A percentile compares a stretch with the other conserved stretches of the same genome.
These are phyloP conservation scores for Mycena polygramma DNA, from an alignment of 768 basidiomycete species.

Conservation along the genomic window DNA sequence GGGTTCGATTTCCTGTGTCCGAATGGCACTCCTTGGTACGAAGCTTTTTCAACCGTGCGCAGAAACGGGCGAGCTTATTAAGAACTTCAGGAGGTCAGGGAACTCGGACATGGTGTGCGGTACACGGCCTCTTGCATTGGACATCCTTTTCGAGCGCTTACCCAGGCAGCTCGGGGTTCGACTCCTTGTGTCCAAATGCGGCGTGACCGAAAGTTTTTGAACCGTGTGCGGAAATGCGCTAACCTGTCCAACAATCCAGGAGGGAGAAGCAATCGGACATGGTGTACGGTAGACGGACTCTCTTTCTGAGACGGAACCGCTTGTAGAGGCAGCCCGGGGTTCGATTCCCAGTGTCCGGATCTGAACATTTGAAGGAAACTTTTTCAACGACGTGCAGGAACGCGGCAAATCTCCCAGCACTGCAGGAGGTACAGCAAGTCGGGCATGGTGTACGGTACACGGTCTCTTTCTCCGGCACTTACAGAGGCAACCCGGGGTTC, in stretches of 20 bases:
- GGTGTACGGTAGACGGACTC: conserved; percentile 5
- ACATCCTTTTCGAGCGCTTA: too few species aligned
- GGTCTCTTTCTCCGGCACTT: neutral
- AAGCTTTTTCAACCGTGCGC: neutral
- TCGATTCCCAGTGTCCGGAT: conserved; percentile 10
- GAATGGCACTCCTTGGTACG: neutral
- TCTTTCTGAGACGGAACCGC: neutral
- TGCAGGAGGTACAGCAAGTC: neutral
- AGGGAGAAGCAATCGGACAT: neutral
- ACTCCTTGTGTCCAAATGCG: too few species aligned
- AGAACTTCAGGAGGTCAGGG: too few species aligned
- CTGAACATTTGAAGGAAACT: neutral
- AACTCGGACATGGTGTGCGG: too few species aligned
- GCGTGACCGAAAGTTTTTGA: neutral
- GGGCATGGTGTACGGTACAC: neutral
- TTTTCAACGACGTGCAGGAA: neutral
- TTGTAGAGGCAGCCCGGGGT: conserved; percentile 3
- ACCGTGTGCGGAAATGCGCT: neutral
- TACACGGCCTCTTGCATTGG: too few species aligned
- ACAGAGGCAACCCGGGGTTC: too few species aligned
- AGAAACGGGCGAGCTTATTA: too few species aligned
- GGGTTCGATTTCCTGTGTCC: neutral
- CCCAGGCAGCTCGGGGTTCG: too few species aligned
- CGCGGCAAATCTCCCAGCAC: neutral
- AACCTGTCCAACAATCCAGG: neutral